These are phyloP conservation scores for Fusarium pilosicola DNA, from an alignment of 2,329 filamentous ascomycete genomes.

Conservation along the genomic window DNA sequence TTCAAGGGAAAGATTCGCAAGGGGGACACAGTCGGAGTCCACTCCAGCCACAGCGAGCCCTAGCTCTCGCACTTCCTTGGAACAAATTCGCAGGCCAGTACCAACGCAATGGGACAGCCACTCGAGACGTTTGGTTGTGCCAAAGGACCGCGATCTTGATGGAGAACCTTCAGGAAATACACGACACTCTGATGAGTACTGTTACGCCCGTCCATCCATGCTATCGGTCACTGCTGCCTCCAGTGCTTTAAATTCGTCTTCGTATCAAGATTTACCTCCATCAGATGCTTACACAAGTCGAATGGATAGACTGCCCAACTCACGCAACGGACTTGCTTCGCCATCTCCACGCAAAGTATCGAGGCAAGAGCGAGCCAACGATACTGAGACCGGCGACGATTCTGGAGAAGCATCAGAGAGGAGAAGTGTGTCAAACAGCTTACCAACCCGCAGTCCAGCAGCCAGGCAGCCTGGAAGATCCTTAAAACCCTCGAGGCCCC, in stretches of 20 bases:
- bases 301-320: constrained; percentile 23
- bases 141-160: constrained; percentile 49
- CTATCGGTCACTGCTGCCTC: constrained; percentile 67
- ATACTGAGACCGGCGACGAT: constrained; percentile 34
- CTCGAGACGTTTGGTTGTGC: constrained; percentile 60
- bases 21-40: constrained; percentile 41
- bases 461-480: constrained; percentile 23
- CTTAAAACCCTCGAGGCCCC: constrained; percentile 19
- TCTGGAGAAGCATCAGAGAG: constrained; percentile 36
- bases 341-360: constrained; percentile 29
- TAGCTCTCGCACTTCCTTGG: constrained; percentile 43
- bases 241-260: constrained; percentile 59
- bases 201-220: constrained; percentile 53
- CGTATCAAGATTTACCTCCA: constrained; percentile 38
- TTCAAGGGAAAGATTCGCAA: constrained; percentile 50
- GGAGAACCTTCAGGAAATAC: constrained; percentile 45
- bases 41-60: constrained; percentile 31
- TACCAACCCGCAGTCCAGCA: constrained; percentile 28
- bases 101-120: constrained; percentile 64
- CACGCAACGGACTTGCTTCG: constrained; percentile 15
- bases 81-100: constrained; percentile 48
- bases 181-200: constrained; percentile 55
- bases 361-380: constrained; percentile 29
- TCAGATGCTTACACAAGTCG: constrained; percentile 31
- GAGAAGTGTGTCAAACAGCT: constrained; percentile 23